A percentile compares a stretch with the other conserved stretches of the same genome.
phyloP scores from a whole-genome alignment of 169 alveolate genomes.

The Fabrea salina region DNA sequence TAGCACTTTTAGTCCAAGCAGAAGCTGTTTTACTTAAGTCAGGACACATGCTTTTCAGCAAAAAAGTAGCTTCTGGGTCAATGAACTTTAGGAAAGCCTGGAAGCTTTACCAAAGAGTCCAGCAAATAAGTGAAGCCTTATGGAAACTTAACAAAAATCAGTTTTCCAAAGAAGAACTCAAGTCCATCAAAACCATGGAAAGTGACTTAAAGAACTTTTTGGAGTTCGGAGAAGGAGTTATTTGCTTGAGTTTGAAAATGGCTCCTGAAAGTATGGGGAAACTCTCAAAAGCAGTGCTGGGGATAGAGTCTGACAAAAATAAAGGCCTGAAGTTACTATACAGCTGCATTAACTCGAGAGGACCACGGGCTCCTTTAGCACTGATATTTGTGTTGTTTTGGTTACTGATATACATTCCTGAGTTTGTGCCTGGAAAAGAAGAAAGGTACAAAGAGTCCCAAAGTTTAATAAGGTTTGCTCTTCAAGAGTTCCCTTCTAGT shows the following conservation, averaged over 20 bases:
- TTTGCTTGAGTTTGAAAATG: not conserved
- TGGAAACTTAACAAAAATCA: not conserved
- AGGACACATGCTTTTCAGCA: not conserved
- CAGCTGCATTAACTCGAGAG: conserved; percentile 20
- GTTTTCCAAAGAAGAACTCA: not conserved
- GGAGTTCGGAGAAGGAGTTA: conserved; percentile 30
- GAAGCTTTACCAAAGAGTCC: conserved; percentile 2
- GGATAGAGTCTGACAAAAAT: conserved; percentile 4
- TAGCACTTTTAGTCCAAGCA: not conserved
- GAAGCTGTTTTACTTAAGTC: conserved; percentile 1
- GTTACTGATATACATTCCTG: conserved; percentile 24
- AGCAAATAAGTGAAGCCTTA: not conserved
- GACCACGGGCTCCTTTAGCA: conserved; percentile 23
- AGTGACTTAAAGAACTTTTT: not conserved
- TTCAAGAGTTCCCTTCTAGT: conserved; percentile 1
- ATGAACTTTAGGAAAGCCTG: conserved; percentile 11
- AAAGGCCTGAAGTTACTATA: conserved; percentile 1
- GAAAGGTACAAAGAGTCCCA: conserved; percentile 16
- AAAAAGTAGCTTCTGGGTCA: not conserved
- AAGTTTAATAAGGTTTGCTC: conserved; percentile 1
- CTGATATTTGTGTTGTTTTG: conserved; percentile 12
- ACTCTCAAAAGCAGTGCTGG: not conserved
- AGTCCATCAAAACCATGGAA: not conserved
- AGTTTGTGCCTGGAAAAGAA: conserved; percentile 16
- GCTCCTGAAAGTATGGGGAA: conserved; percentile 8